These are phyloP conservation scores for Thelephora terrestris DNA, from an alignment of 1,284 basidiomycete species.

Conservation along the genomic window DNA sequence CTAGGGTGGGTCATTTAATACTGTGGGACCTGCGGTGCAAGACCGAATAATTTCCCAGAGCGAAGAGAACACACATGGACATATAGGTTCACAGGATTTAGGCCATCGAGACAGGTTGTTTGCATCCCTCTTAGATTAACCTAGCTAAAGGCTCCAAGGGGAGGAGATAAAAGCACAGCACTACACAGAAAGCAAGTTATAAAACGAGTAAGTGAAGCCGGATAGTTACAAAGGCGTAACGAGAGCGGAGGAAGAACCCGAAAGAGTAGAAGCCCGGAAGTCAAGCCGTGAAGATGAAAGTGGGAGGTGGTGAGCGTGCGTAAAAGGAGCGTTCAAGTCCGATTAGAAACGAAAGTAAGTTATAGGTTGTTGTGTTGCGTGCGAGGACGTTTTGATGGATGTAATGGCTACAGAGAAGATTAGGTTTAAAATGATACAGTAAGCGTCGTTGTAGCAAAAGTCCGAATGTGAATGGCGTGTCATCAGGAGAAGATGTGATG, in stretches of 20 bases:
- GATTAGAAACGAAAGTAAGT: slow-evolving; percentile 16
- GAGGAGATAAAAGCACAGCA: neutral
- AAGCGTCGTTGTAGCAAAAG: neutral
- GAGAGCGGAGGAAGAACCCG: neutral
- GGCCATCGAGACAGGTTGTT: too few species aligned
- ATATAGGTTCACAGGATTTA: too few species aligned
- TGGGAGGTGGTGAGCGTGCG: slow-evolving; percentile 3
- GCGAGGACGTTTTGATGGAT: slow-evolving; percentile 13
- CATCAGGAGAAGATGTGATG: neutral
- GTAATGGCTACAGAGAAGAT: slow-evolving; percentile 11
- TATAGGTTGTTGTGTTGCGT: slow-evolving; percentile 17
- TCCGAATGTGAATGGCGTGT: too few species aligned
- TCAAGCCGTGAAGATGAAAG: neutral
- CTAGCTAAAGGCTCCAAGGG: too few species aligned
- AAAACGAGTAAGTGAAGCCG: neutral
- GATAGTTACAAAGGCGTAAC: neutral
- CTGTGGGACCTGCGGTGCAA: too few species aligned
- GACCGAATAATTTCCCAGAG: too few species aligned
- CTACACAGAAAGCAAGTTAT: neutral
- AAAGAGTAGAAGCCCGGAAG: slow-evolving; percentile 4
- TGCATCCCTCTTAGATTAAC: too few species aligned
- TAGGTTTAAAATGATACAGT: slow-evolving; percentile 10
- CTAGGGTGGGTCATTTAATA: too few species aligned
- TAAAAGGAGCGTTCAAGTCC: neutral
- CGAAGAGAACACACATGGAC: too few species aligned